Evolutionary conservation across 2,329 filamentous ascomycete genomes (phyloP), one percentile per base, ranked within the genome.

Genomic region (Paracoccidioides brasiliensis): DNA sequence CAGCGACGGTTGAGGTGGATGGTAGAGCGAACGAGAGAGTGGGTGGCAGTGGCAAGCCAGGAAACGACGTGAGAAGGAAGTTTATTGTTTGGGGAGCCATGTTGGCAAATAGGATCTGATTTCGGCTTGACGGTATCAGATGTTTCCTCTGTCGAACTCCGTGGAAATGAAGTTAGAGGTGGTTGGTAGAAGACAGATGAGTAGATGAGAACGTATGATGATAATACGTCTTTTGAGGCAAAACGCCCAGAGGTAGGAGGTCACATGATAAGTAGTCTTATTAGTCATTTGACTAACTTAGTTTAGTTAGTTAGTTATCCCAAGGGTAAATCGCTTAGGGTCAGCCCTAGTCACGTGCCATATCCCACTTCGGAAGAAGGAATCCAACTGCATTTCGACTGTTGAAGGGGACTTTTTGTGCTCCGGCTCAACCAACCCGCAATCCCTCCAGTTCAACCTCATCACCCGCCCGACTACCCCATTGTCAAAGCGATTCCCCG

Each of bases 41-140:
- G n/a, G 86, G 75, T 2, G 91, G 90, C 5, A 95, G 79, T 49
- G 85, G 84, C 15, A 95, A 79, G 60, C 91, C 91, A 6, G 85
- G 79, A 66, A 97, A 91, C 59, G 85, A 88, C 63, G 88, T 85
- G 58, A 98, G 76, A 57, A 97, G 81, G 60, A 97, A 78, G 72
- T 95, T 95, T 67, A 95, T 74, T 42, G 75, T 80, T 63, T 69
- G 58, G 40, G 40, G 35, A 37, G 46, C 38, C 54, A 55, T 53
- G 53, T 57, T 55, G 53, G 40, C 44, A 6, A 38, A 28, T 37
- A 48, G 9, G 14, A 32, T 49, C 35, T 45, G 7, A 45, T n/a
- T 15, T n/a, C n/a, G 30, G 15, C 28, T 43, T 40, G 22, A 32
- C 48, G 42, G 8, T 4, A 3, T 46, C 30, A 46, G 14, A 40